Base-by-base conservation (phyloP, 2,329 filamentous ascomycete genomes). In the Pseudocercospora fijiensis region DNA sequence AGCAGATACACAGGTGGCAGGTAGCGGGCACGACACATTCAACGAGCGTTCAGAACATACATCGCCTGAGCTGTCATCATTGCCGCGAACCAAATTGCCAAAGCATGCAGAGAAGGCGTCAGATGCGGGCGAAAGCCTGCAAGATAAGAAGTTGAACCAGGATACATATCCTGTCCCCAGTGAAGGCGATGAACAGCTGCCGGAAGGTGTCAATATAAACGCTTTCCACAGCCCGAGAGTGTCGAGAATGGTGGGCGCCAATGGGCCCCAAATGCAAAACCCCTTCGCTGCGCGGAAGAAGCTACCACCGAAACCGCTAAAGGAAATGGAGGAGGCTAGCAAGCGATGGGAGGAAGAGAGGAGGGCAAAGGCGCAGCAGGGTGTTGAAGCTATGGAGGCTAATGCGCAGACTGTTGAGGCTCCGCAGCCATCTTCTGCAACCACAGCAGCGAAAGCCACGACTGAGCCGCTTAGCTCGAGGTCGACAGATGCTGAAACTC, bases 161-260 rank as follows among this genome's bases (percentile, higher is more conserved):
- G 85, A 87, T 73, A 81, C 84, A 0, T 87, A 84, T 67, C 69
- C 71, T 9, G 56, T 62, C n/a, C 67, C 67, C 7, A 30, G 56
- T 28, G 65, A 65, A 16, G 47, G 52, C 16, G 69, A 73, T 18
- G 78, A 82, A 18, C 79, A 83, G n/a, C 64, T 83, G 16, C 81
- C 85, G 3, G 83, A 86, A 59, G 86, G 83, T 53, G 79, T 88
- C 70, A 82, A 88, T 70, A 82, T 83, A 4, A 83, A 86, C 67
- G 75, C 89, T 0, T 90, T 90, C 71, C 84, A 85, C 61, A 89
- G 84, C 60, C 83, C 82, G 2, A 81, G 80, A 60, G 83, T 88
- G 20, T 83, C 85, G 27, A 81, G 78, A 64, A 79, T 85, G 13
- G 53, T 37, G 9, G 81, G 83, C 28, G 59, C 65, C 18, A 60